Evolutionary conservation across 2,329 filamentous ascomycete species (phyloP), one percentile per base, ranked within the genome.

Genomic region (Pseudogymnoascus sp.): DNA sequence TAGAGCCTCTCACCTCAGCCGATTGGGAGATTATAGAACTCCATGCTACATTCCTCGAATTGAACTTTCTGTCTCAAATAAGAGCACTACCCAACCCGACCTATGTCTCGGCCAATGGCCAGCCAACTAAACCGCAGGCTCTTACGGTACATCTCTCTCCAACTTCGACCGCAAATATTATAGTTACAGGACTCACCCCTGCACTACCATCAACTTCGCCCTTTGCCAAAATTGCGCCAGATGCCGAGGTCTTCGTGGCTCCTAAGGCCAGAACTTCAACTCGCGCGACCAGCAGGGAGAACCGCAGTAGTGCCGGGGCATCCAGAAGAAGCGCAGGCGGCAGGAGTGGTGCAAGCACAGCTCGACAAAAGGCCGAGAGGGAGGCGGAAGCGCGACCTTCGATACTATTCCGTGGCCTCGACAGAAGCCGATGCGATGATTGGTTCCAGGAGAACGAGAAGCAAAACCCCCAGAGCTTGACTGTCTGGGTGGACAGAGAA

Each of bases 11-110:
- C 70, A 97, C 95, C 0, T 87, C 93, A 1, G 91, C 96, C 64
- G 95, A 99, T 74, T 99, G 95, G 95, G 95, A 99, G 77, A 96
- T 97, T 71, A 97, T 99, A 70, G 95, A 99, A 76, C 81, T 99
- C 1, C 95, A 99, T 78, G 95, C 95, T 4, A 95, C 89, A 14
- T 99, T 97, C 72, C 81, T 99, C 60, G 95, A 99, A 73, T 82
- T 97, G 67, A 97, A 99, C 75, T 86, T 99, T 61, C 81, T 96
- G 34, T 90, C 89, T 50, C 95, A 99, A 78, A 93, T 99, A 69
- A 89, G 95, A 70, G 93, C 93, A 16, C 81, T 99, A 21, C 93
- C 93, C 23, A 97, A 97, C 74, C 93, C 93, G 16, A 79, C 82
- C 23, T 90, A 86, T 73, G 80, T 77, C 46, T 78, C 81, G 23